Percentiles rank a stretch among this genome's conserved stretches.
Evolutionary conservation across 2,329 filamentous ascomycete genomes (phyloP).

Genomic region (Arthroderma sp.): DNA sequence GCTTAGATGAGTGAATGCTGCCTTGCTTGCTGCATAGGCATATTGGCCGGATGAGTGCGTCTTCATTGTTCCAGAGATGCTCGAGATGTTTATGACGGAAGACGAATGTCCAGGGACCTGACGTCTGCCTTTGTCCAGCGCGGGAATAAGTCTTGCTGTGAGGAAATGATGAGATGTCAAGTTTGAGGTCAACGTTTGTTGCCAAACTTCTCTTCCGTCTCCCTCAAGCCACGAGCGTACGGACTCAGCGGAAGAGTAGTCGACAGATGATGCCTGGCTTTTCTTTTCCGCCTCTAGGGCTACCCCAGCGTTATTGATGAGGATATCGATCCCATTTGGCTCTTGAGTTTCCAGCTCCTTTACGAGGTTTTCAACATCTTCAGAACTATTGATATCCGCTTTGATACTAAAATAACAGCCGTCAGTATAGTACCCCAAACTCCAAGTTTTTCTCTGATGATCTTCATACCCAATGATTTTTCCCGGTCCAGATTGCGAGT

Average conservation of each 20-base stretch:
- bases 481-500: conserved; percentile 34
- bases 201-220: conserved; percentile 5
- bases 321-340: conserved; percentile 41
- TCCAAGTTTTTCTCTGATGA: conserved; percentile 7
- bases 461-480: conserved; percentile 36
- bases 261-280: conserved; percentile 25
- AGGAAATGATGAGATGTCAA: conserved; percentile 37
- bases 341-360: conserved; percentile 43
- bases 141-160: conserved; percentile 43
- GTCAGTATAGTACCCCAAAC: background rate
- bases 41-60: conserved; percentile 41
- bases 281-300: conserved; percentile 42
- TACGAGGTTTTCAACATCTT: conserved; percentile 38
- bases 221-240: conserved; percentile 10
- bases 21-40: conserved; percentile 42
- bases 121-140: conserved; percentile 39
- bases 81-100: conserved; percentile 43
- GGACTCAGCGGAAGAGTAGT: conserved; percentile 13
- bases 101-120: conserved; percentile 39
- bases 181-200: conserved; percentile 2
- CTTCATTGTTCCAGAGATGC: conserved; percentile 43
- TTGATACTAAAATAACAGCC: conserved; percentile 21
- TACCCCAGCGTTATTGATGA: conserved; percentile 31
- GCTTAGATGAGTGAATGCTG: conserved; percentile 41
- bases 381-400: conserved; percentile 26